Evolutionary conservation across 495 filamentous ascomycete genomes (phyloP), one percentile per base, ranked within the genome.

Genomic region (Penicillium dipodomyicola): DNA sequence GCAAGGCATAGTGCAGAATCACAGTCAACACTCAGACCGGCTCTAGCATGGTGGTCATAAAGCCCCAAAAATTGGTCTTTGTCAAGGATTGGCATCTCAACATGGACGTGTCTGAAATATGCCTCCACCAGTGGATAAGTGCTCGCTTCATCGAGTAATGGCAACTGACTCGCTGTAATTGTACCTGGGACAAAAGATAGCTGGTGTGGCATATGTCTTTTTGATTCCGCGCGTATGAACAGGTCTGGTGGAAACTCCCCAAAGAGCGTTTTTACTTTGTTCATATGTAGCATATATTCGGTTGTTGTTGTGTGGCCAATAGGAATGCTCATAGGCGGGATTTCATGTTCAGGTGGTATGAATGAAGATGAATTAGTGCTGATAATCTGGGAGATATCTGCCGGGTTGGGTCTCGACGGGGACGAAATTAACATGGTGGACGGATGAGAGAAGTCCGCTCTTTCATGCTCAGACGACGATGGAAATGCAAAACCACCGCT

Each of bases 291-390:
- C 45, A 57, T 49, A 45, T 41, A 41, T 20, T 57, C 46, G 5
- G 45, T 50, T 17, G 55, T 57, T 9, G 55, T 43, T 29, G 46
- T 43, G 39, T 57, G 47, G 0, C 46, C 35, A 12, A 57, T 50
- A 5, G 55, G 55, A 35, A 57, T 57, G 7, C 45, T 50, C 55
- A 57, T 57, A 17, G 55, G 55, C 1, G 50, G 50, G 10, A 52
- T 52, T 8, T 52, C 40, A 44, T 51, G 49, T 40, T 41, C 49
- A 11, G 49, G 49, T 17, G 49, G 49, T 35, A 41, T 53, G 17
- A 43, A 53, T 14, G 49, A 40, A 11, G 50, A 40, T 3, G 39
- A 23, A 44, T 53, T 44, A 1, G 39, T 20, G 35, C 27, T 43
- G 19, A 53, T 53, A n/a, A 53, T 40, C 19, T 22, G 50, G 19